Conservation (phyloP, 2,329 filamentous ascomycete species). For the Phialophora verrucosa region DNA sequence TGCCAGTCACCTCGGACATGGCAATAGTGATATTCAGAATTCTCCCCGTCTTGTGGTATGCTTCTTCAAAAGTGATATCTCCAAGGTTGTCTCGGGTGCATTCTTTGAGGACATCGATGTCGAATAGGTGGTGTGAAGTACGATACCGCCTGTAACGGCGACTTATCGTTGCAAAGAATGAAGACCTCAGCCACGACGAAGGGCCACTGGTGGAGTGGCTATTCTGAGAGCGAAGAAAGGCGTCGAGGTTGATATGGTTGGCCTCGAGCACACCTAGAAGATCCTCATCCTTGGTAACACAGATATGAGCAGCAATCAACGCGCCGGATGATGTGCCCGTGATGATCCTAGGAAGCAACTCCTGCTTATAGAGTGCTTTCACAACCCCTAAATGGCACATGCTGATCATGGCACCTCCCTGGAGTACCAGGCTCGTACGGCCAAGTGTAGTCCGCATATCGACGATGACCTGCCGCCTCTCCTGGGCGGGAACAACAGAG, state of each 20-base stretch:
- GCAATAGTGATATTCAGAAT: conserved; percentile 96
- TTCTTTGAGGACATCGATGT: conserved; percentile 78
- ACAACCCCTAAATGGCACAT: conserved; percentile 89
- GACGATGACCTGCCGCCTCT: conserved; percentile 83
- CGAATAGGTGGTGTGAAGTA: conserved; percentile 70
- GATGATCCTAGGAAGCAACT: conserved; percentile 83
- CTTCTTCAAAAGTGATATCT: conserved; percentile 92
- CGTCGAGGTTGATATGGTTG: conserved; percentile 75
- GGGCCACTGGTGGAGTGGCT: conserved; percentile 50
- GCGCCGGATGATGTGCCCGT: conserved; percentile 86
- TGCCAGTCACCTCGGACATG: conserved; percentile 77
- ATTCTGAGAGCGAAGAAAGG: conserved; percentile 66
- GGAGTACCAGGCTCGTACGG: conserved; percentile 80
- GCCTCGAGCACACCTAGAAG: conserved; percentile 70
- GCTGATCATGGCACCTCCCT: conserved; percentile 90
- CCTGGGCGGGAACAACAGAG: conserved; percentile 68
- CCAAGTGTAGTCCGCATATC: conserved; percentile 89
- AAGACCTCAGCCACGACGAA: conserved; percentile 55
- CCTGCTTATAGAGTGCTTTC: conserved; percentile 80
- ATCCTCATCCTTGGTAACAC: conserved; percentile 77
- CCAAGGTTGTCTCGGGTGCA: conserved; percentile 83
- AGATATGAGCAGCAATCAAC: conserved; percentile 81
- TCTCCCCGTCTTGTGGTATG: conserved; percentile 89
- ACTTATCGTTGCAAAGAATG: conserved; percentile 73
- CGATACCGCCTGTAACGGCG: conserved; percentile 78